Evolutionary conservation across 1,284 basidiomycete genomes (phyloP).

Genomic region (Microbotryum silenes-acaulis): DNA sequence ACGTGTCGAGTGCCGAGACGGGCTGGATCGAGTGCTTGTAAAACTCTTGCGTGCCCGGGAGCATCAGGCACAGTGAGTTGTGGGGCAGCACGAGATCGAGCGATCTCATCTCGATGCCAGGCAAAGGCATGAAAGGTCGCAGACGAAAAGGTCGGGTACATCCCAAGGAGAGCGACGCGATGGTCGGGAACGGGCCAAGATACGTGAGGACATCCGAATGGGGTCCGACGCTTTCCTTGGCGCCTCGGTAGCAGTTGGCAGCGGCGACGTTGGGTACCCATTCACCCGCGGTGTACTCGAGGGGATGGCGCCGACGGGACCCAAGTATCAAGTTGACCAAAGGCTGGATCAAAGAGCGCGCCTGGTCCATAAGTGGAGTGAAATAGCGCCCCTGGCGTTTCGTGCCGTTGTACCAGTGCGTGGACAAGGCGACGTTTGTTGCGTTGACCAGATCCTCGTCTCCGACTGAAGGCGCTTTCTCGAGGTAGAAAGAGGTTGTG

Average conservation of each 20-base stretch:
- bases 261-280: slow-evolving; percentile 90
- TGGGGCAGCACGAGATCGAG: slow-evolving; percentile 76
- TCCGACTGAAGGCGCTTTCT: slow-evolving; percentile 35
- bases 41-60: slow-evolving; percentile 77
- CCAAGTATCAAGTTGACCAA: slow-evolving; percentile 67
- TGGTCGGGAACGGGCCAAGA: slow-evolving; percentile 83
- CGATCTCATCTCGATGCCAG: slow-evolving; percentile 44
- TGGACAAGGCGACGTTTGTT: neutral
- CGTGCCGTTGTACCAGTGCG: slow-evolving; percentile 67
- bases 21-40: slow-evolving; percentile 55
- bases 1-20: slow-evolving; percentile 28
- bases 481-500: slow-evolving; percentile 66
- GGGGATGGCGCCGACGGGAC: slow-evolving; percentile 48
- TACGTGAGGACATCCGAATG: slow-evolving; percentile 62
- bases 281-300: slow-evolving; percentile 58
- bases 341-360: slow-evolving; percentile 64
- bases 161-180: slow-evolving; percentile 88
- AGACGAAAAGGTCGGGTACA: slow-evolving; percentile 36
- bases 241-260: slow-evolving; percentile 78
- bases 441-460: neutral
- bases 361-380: slow-evolving; percentile 64
- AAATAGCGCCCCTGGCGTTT: slow-evolving; percentile 56
- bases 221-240: slow-evolving; percentile 70
- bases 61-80: slow-evolving; percentile 89
- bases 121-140: slow-evolving; percentile 19